A percentile compares a stretch with the other conserved stretches of the same genome.
phyloP scores from a whole-genome alignment of 176 grass and related monocot species.

The Hyparrhenia diplandra region DNA sequence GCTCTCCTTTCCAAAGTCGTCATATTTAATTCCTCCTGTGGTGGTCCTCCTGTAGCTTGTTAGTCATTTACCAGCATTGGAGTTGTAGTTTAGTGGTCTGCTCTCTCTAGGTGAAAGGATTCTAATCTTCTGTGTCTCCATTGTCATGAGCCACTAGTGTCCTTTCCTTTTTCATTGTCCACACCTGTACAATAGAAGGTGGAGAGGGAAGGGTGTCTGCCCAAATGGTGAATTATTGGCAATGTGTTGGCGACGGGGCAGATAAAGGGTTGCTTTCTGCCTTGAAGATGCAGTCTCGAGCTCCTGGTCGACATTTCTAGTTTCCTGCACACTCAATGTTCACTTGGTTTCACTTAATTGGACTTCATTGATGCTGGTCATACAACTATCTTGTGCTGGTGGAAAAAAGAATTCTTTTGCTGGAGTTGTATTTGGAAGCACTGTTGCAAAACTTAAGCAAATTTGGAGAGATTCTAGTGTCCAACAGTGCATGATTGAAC shows the following conservation, averaged over 20 bases:
- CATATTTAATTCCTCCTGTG: conserved; percentile 37
- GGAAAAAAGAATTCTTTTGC: not conserved
- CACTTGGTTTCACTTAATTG: conserved; percentile 7
- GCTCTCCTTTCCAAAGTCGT: conserved; percentile 49
- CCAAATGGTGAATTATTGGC: not conserved
- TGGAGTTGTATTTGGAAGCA: conserved; percentile 27
- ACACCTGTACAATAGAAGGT: not conserved
- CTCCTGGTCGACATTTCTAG: not conserved
- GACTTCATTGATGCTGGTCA: conserved; percentile 15
- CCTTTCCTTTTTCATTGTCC: not conserved
- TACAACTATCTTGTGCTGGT: not conserved
- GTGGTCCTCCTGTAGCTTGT: not conserved
- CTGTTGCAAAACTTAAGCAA: conserved; percentile 25
- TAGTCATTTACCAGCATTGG: not conserved
- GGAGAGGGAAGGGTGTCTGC: not conserved
- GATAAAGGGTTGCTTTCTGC: not conserved
- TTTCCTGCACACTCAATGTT: not conserved
- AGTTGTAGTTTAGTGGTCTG: not conserved
- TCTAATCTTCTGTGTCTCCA: not conserved
- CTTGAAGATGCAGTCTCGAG: not conserved
- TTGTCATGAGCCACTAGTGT: not conserved
- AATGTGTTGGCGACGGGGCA: not conserved
- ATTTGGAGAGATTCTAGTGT: not conserved
- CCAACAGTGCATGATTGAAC: conserved; percentile 30
- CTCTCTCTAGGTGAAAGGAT: not conserved